Evolutionary conservation across 2,329 filamentous ascomycete genomes (phyloP), one percentile per base, ranked within the genome.

Genomic region (Diplodia seriata): DNA sequence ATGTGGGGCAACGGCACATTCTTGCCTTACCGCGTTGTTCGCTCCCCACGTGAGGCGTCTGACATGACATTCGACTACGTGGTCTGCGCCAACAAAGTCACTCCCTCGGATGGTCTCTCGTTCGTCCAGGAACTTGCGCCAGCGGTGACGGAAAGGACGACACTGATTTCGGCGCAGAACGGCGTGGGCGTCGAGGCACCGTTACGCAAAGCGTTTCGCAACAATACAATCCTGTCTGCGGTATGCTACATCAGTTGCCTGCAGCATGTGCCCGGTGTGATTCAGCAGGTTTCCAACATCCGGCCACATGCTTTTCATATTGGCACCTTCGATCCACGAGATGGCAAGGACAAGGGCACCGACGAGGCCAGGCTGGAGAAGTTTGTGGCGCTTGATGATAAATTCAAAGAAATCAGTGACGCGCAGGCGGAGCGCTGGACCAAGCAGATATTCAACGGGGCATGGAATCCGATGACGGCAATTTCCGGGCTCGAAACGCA

Each of bases 61-160:
- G 68, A 70, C 9, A 61, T 69, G 20, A 29, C 66, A 6, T 73
- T 72, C 64, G 71, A 73, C 50, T 74, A 72, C 51, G 59, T 73
- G 20, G 68, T 74, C 33, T 70, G 70, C 29, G 70, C 72, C 31
- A 74, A 71, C 68, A 74, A 74, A 50, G 66, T 73, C 59, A 73
- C 64, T 2, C 66, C 64, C 7, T 66, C 62, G 18, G 57, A 69
- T 26, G 67, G 69, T 18, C 43, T 66, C 12, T 68, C 69, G 9
- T 68, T 69, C 23, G 40, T 73, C 26, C 29, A 67, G 3, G 70
- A 72, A 15, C 67, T 73, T 5, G 62, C 56, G 12, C 59, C 54
- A 2, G 59, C 69, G 5, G 70, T 73, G 4, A 47, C 63, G 9
- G 51, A 65, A 9, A 65, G 68, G 6, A 74, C 72, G 1, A 68